Evolutionary conservation across 225 moss, liverwort and hornwort genomes (phyloP), one percentile per base, ranked within the genome.

Genomic region (Rhytidiadelphus loreus): DNA sequence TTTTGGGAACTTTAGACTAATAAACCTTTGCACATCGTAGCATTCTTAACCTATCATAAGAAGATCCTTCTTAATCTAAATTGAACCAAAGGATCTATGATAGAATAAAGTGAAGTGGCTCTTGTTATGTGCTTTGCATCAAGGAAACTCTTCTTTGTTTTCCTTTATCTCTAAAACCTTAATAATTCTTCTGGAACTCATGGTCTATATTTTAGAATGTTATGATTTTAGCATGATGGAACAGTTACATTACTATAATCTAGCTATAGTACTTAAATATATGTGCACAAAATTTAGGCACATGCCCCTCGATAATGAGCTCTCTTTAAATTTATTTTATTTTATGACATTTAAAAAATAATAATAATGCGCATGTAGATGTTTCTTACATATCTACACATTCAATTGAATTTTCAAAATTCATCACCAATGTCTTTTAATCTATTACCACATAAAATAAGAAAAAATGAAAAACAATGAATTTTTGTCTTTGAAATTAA

Each of bases 251-350:
- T 0, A 0, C 14, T 9, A 53, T 53, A 3, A 15, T 37, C 8
- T 22, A 14, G 2, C 7, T 76, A 22, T 1, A 33, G 5, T 21
- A 21, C 4, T 13, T 8, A 13, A 16, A 29, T 29, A 10, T 39
- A 25, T 72, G 1, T 44, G 6, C 2, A 26, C 10, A 41, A 72
- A 48, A 6, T 15, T 37, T 55, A 24, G 6, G 9, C 24, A 53
- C 1, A 15, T 53, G 6, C 6, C 9, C 0, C 0, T 0, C 0
- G 14, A 23, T 6, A 14, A 35, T 77, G 5, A 77, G 4, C 0
- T 77, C 1, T 53, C 23, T 77, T 35, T 23, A 6, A 0, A 22
- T 22, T 52, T 22, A 12, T 22, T 52, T 75, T 21, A 22, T 22
- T 20, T 50, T 22, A 8, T 52, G 8, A 7, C 5, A 12, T 33